Evolutionary conservation across 305 asterid genomes (phyloP), one percentile per base, ranked within the genome.

Genomic region (Fraxinus sp.): DNA sequence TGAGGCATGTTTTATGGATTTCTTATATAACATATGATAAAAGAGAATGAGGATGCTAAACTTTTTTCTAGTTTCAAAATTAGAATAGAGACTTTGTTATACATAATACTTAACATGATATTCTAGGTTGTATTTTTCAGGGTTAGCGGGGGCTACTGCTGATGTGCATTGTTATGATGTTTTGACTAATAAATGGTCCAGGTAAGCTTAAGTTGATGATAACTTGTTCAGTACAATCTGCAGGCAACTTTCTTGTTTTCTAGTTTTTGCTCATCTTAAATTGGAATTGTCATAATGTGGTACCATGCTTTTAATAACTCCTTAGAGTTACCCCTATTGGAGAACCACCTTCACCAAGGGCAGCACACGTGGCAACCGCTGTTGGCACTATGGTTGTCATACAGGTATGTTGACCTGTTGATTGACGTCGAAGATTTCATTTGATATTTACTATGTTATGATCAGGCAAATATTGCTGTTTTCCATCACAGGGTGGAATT

Each of bases 291-390:
- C 33, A 14, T 80, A 70, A 68, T 86, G 72, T 81, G 68, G 13
- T 39, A 26, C 39, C 55, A 18, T 84, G 70, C 79, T 82, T 32
- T 78, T 71, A 78, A 79, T 81, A 55, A 79, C 81, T 79, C 72
- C 86, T 77, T 92, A 97, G 99, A 86, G 84, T 97, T 77, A 91
- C 93, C 84, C 99, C 99, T 71, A 90, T 93, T 82, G 99, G 99
- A 81, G 99, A 97, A 89, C 99, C 99, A 84, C 98, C 99, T 86
- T 92, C 99, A 37, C 99, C 99, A 37, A 89, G 99, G 87, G 99
- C 99, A 86, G 98, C 99, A 88, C 98, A 97, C 52, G 98, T 96
- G 82, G 99, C 98, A 83, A 92, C 98, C 52, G 98, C 99, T 64
- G 98, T 94, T 66, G 98, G 99, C 83, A 96, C 99, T 71, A 96